These are phyloP conservation scores for Cercophora sp. DNA, from an alignment of 495 filamentous ascomycete species.

Conservation along the genomic window DNA sequence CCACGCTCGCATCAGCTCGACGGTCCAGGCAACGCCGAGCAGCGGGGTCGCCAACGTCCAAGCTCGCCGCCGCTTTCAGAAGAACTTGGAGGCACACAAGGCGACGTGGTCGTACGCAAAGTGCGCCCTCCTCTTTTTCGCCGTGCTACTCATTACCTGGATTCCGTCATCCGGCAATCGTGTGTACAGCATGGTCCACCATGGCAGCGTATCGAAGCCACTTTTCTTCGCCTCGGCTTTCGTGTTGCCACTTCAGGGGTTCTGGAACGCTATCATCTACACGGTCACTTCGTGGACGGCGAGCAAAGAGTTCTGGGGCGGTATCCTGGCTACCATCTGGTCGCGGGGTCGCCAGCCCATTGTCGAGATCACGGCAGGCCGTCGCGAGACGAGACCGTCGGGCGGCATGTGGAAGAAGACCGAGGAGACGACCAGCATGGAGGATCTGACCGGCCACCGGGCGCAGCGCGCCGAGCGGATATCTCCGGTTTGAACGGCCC, in stretches of 20 bases:
- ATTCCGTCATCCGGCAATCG: constrained; percentile 78
- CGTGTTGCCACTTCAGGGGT: constrained; percentile 78
- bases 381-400: not conserved
- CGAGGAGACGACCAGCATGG: constrained; percentile 20
- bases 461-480: constrained; percentile 6
- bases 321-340: not conserved
- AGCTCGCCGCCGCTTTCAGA: constrained; percentile 9
- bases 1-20: not conserved
- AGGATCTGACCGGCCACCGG: constrained; percentile 16
- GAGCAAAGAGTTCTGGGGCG: constrained; percentile 33
- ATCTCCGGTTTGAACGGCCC: constrained; percentile 7
- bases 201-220: constrained; percentile 48
- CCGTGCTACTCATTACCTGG: constrained; percentile 78
- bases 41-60: not conserved
- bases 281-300: constrained; percentile 56
- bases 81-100: constrained; percentile 36
- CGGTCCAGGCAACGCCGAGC: not conserved
- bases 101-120: constrained; percentile 78
- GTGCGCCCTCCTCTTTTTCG: constrained; percentile 80
- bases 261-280: constrained; percentile 85
- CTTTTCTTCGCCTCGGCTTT: constrained; percentile 70
- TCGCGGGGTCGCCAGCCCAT: not conserved
- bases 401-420: constrained; percentile 9
- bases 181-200: constrained; percentile 62
- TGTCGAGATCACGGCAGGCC: constrained; percentile 8